phyloP scores from a whole-genome alignment of 192 early-diverging fungal genomes.

The Gorgonomyces haynaldii region DNA sequence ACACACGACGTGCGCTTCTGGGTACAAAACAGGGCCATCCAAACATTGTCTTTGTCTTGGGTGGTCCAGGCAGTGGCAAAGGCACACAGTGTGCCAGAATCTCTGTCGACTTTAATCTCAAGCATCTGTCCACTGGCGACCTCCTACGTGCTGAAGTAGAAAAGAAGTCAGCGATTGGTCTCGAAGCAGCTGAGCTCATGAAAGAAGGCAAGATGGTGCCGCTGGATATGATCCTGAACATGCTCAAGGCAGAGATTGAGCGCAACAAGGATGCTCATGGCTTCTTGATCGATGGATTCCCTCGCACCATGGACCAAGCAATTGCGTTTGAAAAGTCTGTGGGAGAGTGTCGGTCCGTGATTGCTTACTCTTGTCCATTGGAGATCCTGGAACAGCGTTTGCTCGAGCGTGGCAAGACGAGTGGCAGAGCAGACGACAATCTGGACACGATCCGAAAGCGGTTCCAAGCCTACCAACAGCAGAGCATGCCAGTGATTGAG shows the following conservation, averaged over 20 bases:
- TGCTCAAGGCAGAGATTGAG: slow-evolving; percentile 12
- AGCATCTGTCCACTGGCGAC: slow-evolving; percentile 92
- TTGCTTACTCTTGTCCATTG: slow-evolving; percentile 36
- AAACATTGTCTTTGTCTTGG: slow-evolving; percentile 19
- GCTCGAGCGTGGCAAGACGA: slow-evolving; percentile 44
- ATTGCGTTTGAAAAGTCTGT: slow-evolving; percentile 37
- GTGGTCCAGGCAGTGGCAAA: slow-evolving; percentile 62
- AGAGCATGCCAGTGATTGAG: slow-evolving; percentile 42
- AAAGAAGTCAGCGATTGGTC: slow-evolving; percentile 40
- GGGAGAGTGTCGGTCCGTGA: slow-evolving; percentile 16
- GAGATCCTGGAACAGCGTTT: slow-evolving; percentile 32
- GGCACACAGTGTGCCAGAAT: slow-evolving; percentile 86
- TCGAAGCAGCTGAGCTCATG: slow-evolving; percentile 76
- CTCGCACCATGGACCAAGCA: slow-evolving; percentile 44
- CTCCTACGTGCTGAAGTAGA: slow-evolving; percentile 82
- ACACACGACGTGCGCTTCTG: not conserved
- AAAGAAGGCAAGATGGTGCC: slow-evolving; percentile 93
- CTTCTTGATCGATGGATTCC: slow-evolving; percentile 58
- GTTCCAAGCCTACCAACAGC: slow-evolving; percentile 37
- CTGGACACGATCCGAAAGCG: slow-evolving; percentile 44
- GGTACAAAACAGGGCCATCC: no score
- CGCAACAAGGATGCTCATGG: slow-evolving; percentile 14
- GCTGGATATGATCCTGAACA: slow-evolving; percentile 11
- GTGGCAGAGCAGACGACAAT: slow-evolving; percentile 45
- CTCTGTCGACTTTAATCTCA: slow-evolving; percentile 78